These are phyloP conservation scores for Fusarium sp. DNA, from an alignment of 2,329 filamentous ascomycete species.

Conservation along the genomic window DNA sequence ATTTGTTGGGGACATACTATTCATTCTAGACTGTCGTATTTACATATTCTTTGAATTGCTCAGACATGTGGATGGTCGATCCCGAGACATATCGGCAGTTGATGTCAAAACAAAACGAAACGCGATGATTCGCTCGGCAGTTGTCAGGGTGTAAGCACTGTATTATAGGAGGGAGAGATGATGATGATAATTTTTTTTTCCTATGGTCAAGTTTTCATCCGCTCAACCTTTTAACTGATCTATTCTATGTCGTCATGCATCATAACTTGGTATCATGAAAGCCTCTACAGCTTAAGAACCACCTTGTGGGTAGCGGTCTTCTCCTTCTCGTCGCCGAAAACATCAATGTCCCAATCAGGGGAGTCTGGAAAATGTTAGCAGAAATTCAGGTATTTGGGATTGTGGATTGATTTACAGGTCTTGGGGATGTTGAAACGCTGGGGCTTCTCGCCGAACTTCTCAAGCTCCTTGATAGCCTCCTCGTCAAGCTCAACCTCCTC, in stretches of 20 bases:
- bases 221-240: not conserved
- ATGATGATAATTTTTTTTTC: constrained; percentile 21
- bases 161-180: not conserved
- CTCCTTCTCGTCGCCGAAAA: constrained; percentile 65
- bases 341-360: constrained; percentile 65
- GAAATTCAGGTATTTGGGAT: too few relatives aligned
- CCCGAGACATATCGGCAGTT: not conserved
- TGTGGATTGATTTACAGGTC: constrained; percentile 48
- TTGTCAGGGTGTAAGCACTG: not conserved
- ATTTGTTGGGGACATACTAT: not conserved
- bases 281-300: constrained; percentile 45
- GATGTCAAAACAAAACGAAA: not conserved
- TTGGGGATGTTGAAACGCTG: constrained; percentile 57
- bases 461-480: constrained; percentile 68
- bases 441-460: constrained; percentile 66
- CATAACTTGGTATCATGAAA: constrained; percentile 35
- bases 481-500: constrained; percentile 70
- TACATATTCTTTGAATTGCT: not conserved
- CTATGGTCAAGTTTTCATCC: not conserved
- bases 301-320: constrained; percentile 60
- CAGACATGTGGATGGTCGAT: not conserved
- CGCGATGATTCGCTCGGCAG: not conserved
- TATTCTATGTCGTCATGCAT: constrained; percentile 30
- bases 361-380: constrained; percentile 49
- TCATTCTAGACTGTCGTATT: constrained; percentile 19